phyloP scores from a whole-genome alignment of 2,329 filamentous ascomycete species.

The Monilinia vaccinii-corymbosi region DNA sequence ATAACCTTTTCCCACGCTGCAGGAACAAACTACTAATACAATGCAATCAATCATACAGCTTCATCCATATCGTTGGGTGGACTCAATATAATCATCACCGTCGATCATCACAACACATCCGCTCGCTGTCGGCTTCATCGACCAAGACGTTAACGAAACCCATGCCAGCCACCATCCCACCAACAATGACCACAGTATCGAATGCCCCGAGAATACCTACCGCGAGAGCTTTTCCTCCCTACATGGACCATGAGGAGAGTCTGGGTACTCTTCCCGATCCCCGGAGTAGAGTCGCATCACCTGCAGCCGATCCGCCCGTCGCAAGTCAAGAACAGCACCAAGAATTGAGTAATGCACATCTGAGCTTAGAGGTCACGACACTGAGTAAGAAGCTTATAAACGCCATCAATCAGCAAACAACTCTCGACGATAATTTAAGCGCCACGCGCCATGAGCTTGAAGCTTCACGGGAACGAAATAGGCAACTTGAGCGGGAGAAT shows the following conservation, averaged over 20 bases:
- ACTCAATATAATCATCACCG: conserved; percentile 38
- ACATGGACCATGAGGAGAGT: conserved; percentile 45
- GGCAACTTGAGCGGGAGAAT: conserved; percentile 50
- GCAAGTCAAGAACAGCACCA: conserved; percentile 39
- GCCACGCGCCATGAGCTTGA: conserved; percentile 79
- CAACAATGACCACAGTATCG: conserved; percentile 31
- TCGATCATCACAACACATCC: conserved; percentile 6
- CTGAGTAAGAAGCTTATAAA: conserved; percentile 94
- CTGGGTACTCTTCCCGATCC: conserved; percentile 64
- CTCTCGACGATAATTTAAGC: conserved; percentile 78
- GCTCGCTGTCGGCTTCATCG: conserved; percentile 3
- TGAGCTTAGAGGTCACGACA: conserved; percentile 67
- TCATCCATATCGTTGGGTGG: conserved; percentile 41
- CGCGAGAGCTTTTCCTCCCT: conserved; percentile 27
- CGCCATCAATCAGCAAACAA: conserved; percentile 93
- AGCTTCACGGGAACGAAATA: conserved; percentile 55
- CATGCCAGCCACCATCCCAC: conserved; percentile 32
- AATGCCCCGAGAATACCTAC: conserved; percentile 19
- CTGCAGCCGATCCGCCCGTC: conserved; percentile 32
- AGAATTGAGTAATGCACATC: conserved; percentile 40
- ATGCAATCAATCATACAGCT: conserved; percentile 31
- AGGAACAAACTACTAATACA: neutral
- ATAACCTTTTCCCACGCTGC: no score
- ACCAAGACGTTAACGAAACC: conserved; percentile 29
- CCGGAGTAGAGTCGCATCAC: conserved; percentile 43